A percentile compares a stretch with the other conserved stretches of the same genome.
Evolutionary conservation across 176 grass and related monocot species (phyloP).

Genomic region (Echinochloa phyllopogon): DNA sequence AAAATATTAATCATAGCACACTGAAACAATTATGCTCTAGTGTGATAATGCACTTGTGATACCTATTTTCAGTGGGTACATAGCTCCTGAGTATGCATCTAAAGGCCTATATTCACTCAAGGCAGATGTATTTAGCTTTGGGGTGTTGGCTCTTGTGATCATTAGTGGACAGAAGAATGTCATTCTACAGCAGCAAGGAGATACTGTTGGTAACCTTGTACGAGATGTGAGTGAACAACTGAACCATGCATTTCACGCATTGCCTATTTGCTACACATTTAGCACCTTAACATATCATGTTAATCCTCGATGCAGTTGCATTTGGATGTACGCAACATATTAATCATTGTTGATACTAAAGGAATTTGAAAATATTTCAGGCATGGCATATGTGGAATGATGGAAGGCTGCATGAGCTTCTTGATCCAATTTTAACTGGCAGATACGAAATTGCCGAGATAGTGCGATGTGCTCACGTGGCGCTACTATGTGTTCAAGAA

Average conservation of each 20-base stretch:
- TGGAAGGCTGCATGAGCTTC: slow-evolving; percentile 37
- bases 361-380: slow-evolving; percentile 13
- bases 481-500: slow-evolving; percentile 53
- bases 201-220: slow-evolving; percentile 39
- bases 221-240: slow-evolving; percentile 34
- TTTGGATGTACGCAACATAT: background rate
- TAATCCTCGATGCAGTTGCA: background rate
- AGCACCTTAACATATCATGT: too few relatives aligned
- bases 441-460: background rate
- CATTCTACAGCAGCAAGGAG: background rate
- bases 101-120: slow-evolving; percentile 39
- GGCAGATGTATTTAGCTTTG: slow-evolving; percentile 54
- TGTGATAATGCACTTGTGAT: background rate
- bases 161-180: slow-evolving; percentile 38
- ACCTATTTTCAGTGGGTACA: slow-evolving; percentile 34
- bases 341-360: background rate
- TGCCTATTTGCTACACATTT: background rate
- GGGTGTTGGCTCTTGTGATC: slow-evolving; percentile 42
- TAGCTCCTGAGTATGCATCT: slow-evolving; percentile 43
- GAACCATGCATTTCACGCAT: background rate
- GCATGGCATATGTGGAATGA: slow-evolving; percentile 48
- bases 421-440: slow-evolving; percentile 33
- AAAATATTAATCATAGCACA: background rate
- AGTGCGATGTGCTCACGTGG: slow-evolving; percentile 17
- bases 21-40: background rate